Evolutionary conservation across 2,329 filamentous ascomycete species (phyloP).

Genomic region (Pseudocercospora crystallina): DNA sequence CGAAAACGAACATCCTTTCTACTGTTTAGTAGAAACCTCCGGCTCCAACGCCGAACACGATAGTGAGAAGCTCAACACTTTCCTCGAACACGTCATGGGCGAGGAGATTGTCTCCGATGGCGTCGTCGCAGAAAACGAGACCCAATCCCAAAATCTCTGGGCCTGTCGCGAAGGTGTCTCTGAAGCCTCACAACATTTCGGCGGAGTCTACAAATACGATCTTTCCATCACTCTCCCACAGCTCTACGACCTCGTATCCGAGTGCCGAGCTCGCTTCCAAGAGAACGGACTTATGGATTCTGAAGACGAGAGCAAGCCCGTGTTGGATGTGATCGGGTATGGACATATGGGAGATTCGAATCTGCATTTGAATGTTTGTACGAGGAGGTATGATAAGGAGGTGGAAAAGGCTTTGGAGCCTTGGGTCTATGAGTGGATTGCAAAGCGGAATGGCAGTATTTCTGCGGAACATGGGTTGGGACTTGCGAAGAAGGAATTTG

Average conservation of each 20-base stretch:
- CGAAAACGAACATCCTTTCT: conserved; percentile 84
- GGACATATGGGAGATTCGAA: conserved; percentile 98
- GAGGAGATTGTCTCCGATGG: conserved; percentile 85
- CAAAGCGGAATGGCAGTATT: conserved; percentile 83
- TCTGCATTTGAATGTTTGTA: conserved; percentile 86
- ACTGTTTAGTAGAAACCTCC: conserved; percentile 94
- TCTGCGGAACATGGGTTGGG: conserved; percentile 95
- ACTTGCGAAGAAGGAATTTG: conserved; percentile 91
- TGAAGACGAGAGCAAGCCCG: conserved; percentile 71
- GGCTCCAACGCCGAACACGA: conserved; percentile 94
- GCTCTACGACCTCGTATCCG: conserved; percentile 86
- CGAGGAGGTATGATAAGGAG: conserved; percentile 77
- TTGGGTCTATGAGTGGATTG: conserved; percentile 97
- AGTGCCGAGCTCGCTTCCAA: conserved; percentile 70
- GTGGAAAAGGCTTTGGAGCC: conserved; percentile 89
- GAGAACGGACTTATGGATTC: conserved; percentile 72
- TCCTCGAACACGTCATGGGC: conserved; percentile 89
- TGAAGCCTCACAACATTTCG: conserved; percentile 83
- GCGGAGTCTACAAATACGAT: conserved; percentile 98
- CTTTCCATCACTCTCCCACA: conserved; percentile 87
- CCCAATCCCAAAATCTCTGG: conserved; percentile 84
- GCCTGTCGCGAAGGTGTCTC: conserved; percentile 90
- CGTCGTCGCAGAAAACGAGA: conserved; percentile 89
- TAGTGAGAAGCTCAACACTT: conserved; percentile 80
- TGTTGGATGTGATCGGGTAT: conserved; percentile 89